phyloP scores from a whole-genome alignment of 225 moss, liverwort and hornwort genomes.

The Takakia lepidozioides region DNA sequence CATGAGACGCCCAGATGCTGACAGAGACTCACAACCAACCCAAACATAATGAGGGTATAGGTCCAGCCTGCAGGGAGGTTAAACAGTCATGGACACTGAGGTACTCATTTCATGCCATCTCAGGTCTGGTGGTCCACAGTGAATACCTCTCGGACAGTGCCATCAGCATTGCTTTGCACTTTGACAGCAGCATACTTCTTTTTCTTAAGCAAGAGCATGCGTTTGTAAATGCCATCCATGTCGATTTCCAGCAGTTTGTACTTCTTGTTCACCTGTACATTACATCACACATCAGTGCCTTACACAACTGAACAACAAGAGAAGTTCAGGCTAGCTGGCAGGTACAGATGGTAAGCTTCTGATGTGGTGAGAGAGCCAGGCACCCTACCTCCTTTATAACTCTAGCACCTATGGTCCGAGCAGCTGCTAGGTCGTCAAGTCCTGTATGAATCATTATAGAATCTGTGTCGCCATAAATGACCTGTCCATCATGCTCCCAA shows the following conservation, averaged over 20 bases:
- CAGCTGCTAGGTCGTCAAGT: conserved; percentile 73
- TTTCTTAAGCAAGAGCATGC: conserved; percentile 94
- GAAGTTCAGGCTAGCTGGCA: too few species aligned
- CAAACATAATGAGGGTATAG: too few species aligned
- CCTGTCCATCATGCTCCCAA: conserved; percentile 32
- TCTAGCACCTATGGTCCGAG: conserved; percentile 65
- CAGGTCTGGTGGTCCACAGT: too few species aligned
- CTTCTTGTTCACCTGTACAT: conserved; percentile 80
- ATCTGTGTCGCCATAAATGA: conserved; percentile 97
- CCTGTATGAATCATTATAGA: conserved; percentile 99
- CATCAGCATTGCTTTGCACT: conserved; percentile 67
- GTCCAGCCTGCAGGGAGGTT: too few species aligned
- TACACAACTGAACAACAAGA: neutral
- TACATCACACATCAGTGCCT: neutral
- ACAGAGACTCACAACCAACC: too few species aligned
- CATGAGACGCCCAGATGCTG: too few species aligned
- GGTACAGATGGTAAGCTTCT: too few species aligned
- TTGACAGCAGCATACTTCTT: conserved; percentile 98
- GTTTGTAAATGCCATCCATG: conserved; percentile 92
- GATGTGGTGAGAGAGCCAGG: neutral
- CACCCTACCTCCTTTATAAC: conserved; percentile 99
- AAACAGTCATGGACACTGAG: too few species aligned
- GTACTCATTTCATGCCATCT: too few species aligned
- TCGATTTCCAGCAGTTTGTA: conserved; percentile 93
- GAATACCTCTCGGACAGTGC: conserved; percentile 44